Base-by-base conservation (phyloP, 495 filamentous ascomycete species). In the Neurospora sublineolata region DNA sequence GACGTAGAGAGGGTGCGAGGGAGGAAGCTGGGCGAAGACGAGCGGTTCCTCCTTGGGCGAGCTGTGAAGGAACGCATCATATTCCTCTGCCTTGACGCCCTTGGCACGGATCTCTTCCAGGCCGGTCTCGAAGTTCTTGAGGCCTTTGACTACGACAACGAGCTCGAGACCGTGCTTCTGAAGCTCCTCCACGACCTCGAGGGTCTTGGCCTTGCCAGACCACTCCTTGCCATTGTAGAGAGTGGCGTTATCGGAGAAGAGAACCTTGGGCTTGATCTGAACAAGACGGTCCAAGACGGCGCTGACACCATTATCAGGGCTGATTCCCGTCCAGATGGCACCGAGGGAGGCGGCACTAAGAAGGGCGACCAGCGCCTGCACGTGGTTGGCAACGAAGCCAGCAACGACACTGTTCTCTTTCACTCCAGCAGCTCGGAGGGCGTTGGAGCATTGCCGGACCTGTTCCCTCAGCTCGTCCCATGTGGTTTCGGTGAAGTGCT, bases 241-340 rank as follows among this genome's bases (percentile, higher is more conserved):
- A 2, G 91, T 91, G 37, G 89, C 92, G 76, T 93, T 94, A 80
- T 97, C 94, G 9, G 92, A 88, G 76, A 97, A 94, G 12, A 97
- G 82, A 9, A 94, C 79, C 68, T 86, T 88, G 3, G 94, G 94
- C 71, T 90, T 85, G 69, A 97, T 92, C 84, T 97, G 94, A 72
- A 84, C 84, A 69, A 97, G 81, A 10, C 94, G 88, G 75, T 97
- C 94, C 18, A 97, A 81, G 4, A 97, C 93, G 33, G 84, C 83
- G 69, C 83, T 84, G 46, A 85, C 83, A n/a, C 93, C 93, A 38
- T 88, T 93, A 78, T 96, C 93, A 0, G 92, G 91, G 73, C 91
- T 94, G 60, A 96, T 90, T 3, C 92, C 92, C 1, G 93, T 94
- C 93, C 93, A 97, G 52, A 94, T 87, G n/a, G 91, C 93, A 23